Conservation (phyloP, 768 basidiomycete species). For the Filobasidium floriforme region DNA sequence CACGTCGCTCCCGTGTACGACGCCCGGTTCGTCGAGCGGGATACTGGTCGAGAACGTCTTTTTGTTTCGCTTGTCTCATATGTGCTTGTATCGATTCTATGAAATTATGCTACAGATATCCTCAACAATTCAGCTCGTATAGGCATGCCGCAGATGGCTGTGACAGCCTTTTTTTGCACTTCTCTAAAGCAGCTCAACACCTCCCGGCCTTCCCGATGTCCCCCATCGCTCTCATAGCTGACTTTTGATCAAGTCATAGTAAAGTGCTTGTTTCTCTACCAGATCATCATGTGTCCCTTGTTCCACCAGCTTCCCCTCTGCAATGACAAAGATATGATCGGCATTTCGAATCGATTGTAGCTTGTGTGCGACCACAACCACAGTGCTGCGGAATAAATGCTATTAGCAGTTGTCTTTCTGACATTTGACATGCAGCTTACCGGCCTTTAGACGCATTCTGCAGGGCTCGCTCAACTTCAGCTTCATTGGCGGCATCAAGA, state of each 20-base stretch:
- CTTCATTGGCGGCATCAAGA: conserved; percentile 26
- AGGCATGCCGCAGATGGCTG: no score
- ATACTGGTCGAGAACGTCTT: no score
- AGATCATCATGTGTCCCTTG: conserved; percentile 37
- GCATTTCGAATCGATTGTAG: conserved; percentile 35
- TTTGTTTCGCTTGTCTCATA: no score
- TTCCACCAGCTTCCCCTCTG: conserved; percentile 36
- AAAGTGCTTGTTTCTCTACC: conserved; percentile 11
- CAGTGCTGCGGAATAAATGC: conserved; percentile 1
- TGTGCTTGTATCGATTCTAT: no score
- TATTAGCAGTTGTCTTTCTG: no score
- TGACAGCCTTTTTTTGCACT: no score
- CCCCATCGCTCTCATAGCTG: not conserved
- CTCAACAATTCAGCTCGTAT: no score
- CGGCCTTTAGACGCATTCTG: not conserved
- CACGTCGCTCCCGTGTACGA: no score
- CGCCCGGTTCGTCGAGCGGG: no score
- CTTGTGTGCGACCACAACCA: conserved; percentile 37
- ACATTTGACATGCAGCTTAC: not conserved
- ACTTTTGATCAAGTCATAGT: not conserved
- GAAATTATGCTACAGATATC: no score
- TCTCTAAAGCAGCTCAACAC: no score
- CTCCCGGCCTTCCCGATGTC: no score
- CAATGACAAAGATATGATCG: conserved; percentile 37
- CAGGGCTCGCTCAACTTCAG: not conserved